Percentiles rank a stretch among this genome's conserved stretches.
Evolutionary conservation across 2,329 filamentous ascomycete species (phyloP).

Genomic region (Colletotrichum euphorbiae): DNA sequence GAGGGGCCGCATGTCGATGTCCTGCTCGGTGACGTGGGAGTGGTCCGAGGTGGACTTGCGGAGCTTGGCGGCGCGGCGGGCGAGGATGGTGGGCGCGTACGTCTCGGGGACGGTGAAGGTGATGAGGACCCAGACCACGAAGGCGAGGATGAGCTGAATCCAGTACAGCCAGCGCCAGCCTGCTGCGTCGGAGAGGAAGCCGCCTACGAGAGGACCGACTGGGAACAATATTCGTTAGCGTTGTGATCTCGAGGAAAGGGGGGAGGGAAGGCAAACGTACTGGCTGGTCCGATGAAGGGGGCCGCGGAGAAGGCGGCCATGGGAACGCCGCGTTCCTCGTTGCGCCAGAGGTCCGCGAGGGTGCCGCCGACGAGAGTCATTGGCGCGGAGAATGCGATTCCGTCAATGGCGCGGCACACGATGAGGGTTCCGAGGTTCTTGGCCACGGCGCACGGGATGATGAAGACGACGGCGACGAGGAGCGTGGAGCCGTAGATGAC

Average conservation of each 20-base stretch:
- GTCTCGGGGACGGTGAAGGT: conserved; percentile 93
- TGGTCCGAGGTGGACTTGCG: conserved; percentile 75
- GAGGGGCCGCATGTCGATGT: conserved; percentile 79
- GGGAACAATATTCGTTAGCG: not conserved
- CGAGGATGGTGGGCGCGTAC: conserved; percentile 83
- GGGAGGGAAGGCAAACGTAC: conserved; percentile 47
- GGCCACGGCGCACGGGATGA: conserved; percentile 82
- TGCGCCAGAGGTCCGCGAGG: conserved; percentile 84
- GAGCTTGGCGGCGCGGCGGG: conserved; percentile 76
- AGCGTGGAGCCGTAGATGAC: conserved; percentile 78
- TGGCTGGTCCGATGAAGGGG: conserved; percentile 84
- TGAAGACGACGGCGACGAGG: conserved; percentile 78
- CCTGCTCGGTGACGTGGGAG: conserved; percentile 81
- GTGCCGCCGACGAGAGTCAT: conserved; percentile 90
- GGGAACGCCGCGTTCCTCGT: conserved; percentile 85
- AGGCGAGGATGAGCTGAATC: conserved; percentile 83
- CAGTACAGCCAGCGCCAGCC: conserved; percentile 91
- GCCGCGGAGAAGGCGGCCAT: conserved; percentile 89
- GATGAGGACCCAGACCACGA: conserved; percentile 78
- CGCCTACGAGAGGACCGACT: conserved; percentile 80
- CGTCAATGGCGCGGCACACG: conserved; percentile 81
- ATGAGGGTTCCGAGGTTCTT: conserved; percentile 82
- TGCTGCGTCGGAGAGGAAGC: conserved; percentile 75
- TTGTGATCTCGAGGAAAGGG: not conserved
- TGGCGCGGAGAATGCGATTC: conserved; percentile 85